These are phyloP conservation scores for Fraxinus floribunda DNA, from an alignment of 305 asterid genomes.

Conservation along the genomic window DNA sequence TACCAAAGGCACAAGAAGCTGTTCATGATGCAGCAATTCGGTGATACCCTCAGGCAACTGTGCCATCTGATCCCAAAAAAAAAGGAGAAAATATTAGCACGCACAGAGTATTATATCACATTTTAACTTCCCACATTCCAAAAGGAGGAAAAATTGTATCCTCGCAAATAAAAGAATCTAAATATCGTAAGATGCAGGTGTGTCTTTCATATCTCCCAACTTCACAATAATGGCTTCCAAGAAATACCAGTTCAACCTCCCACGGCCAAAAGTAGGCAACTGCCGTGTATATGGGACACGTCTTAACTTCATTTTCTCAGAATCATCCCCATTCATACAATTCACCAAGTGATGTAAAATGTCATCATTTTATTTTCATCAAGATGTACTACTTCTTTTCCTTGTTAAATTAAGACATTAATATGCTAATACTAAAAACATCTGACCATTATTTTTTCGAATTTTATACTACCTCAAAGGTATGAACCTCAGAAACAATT, in stretches of 20 bases:
- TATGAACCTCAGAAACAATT: background rate
- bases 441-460: background rate
- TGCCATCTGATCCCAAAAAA: constrained; percentile 70
- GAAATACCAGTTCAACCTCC: background rate
- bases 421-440: background rate
- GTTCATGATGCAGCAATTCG: constrained; percentile 73
- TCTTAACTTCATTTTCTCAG: background rate
- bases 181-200: background rate
- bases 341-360: background rate
- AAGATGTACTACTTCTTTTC: background rate
- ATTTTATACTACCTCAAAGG: background rate
- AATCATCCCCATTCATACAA: background rate
- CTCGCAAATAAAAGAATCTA: background rate
- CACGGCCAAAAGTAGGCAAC: background rate
- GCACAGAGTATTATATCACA: background rate
- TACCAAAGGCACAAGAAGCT: constrained; percentile 76
- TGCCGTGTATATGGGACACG: background rate
- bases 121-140: background rate
- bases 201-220: background rate
- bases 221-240: background rate
- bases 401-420: background rate
- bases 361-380: background rate
- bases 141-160: background rate
- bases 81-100: constrained; percentile 17
- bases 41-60: constrained; percentile 92